phyloP scores from a whole-genome alignment of 768 basidiomycete genomes.

The Kwoniella dejecticola region DNA sequence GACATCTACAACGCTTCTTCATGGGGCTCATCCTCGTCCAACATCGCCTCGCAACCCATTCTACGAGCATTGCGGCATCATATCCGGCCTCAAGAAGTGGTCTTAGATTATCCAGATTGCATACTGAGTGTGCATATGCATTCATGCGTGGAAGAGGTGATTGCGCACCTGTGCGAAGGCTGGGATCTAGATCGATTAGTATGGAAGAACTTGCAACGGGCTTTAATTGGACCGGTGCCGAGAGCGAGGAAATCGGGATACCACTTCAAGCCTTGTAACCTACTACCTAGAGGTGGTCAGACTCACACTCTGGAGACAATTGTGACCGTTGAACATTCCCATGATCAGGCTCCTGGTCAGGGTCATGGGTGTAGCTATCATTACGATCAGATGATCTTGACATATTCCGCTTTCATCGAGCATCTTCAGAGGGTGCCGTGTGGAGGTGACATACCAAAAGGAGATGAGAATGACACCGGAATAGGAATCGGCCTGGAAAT shows the following conservation, averaged over 20 bases:
- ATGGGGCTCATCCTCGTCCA: conserved; percentile 4
- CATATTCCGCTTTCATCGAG: conserved; percentile 1
- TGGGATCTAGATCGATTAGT: conserved; percentile 9
- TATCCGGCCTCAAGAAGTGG: not conserved
- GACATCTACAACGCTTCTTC: conserved; percentile 16
- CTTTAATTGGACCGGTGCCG: conserved; percentile 5
- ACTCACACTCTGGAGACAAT: too few species aligned
- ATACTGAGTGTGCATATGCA: conserved; percentile 5
- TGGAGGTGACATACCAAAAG: not conserved
- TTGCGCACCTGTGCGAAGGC: not conserved
- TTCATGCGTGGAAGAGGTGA: conserved; percentile 17
- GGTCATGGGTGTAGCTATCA: not conserved
- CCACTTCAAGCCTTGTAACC: not conserved
- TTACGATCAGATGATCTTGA: conserved; percentile 10
- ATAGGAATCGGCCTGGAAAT: not conserved
- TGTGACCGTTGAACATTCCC: too few species aligned
- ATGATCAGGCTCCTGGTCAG: too few species aligned
- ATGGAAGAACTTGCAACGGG: not conserved
- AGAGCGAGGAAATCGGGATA: not conserved
- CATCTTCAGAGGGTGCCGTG: too few species aligned
- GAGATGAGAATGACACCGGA: not conserved
- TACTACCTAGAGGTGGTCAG: too few species aligned
- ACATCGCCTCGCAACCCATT: conserved; percentile 7
- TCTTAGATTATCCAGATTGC: not conserved
- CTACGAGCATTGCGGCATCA: conserved; percentile 2